phyloP scores from a whole-genome alignment of 2,329 filamentous ascomycete species.

The Lachnellula suecica region DNA sequence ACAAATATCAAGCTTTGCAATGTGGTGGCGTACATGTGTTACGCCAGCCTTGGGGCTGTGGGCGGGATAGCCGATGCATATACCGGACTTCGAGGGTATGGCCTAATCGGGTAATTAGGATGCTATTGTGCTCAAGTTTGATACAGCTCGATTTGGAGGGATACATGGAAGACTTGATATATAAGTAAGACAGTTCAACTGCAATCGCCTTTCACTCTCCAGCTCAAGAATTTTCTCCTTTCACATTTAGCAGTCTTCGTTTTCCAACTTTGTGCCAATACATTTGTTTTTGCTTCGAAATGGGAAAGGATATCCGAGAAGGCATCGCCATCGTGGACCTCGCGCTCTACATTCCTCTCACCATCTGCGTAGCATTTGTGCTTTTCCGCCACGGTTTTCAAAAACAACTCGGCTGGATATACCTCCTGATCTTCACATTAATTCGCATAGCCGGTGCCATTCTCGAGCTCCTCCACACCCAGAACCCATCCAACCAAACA shows the following conservation, averaged over 20 bases:
- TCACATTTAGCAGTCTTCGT: neutral
- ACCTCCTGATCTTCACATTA: constrained; percentile 34
- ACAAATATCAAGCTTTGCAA: neutral
- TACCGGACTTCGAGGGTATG: neutral
- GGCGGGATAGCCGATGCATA: neutral
- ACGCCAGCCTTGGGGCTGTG: neutral
- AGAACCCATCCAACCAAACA: constrained; percentile 24
- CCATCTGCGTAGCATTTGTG: constrained; percentile 21
- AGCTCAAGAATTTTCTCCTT: neutral
- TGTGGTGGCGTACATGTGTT: neutral
- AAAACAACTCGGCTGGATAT: constrained; percentile 36
- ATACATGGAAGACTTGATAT: no score
- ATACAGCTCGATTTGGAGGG: no score
- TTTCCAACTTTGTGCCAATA: neutral
- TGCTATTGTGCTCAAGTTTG: neutral
- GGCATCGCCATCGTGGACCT: constrained; percentile 27
- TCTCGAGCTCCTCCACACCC: constrained; percentile 29
- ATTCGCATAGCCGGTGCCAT: constrained; percentile 32
- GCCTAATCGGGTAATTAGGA: neutral
- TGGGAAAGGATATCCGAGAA: constrained; percentile 12
- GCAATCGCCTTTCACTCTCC: neutral
- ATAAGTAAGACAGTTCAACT: neutral
- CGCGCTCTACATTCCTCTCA: constrained; percentile 26
- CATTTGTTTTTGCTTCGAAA: neutral
- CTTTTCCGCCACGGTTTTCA: constrained; percentile 26